Conservation (phyloP, 495 filamentous ascomycete genomes). For the Trichoderma reesei region DNA sequence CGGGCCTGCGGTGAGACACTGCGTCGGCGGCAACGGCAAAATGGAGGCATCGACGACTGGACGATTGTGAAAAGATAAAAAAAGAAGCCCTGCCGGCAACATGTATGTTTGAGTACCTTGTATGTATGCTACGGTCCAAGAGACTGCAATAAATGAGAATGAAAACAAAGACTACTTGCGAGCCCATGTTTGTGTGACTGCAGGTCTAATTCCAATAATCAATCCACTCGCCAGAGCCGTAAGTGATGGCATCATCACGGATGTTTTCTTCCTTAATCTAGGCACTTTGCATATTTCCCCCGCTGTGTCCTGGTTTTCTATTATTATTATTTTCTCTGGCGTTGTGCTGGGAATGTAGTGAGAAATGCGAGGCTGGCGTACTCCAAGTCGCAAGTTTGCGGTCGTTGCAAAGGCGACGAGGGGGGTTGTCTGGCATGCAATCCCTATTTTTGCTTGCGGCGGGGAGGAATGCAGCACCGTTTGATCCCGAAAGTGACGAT, state of each 20-base stretch:
- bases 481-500: too few species aligned
- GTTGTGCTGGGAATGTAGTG: not conserved
- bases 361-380: not conserved
- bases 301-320: not conserved
- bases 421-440: too few species aligned
- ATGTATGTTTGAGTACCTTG: constrained; percentile 6
- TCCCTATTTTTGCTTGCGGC: too few species aligned
- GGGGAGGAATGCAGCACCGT: too few species aligned
- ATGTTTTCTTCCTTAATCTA: too few species aligned
- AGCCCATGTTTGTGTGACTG: too few species aligned
- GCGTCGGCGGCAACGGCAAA: not conserved
- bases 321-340: not conserved
- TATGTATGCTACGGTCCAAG: constrained; percentile 1
- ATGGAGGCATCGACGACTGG: not conserved
- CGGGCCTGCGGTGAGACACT: constrained; percentile 3
- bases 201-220: too few species aligned
- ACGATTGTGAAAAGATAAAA: not conserved
- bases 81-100: not conserved
- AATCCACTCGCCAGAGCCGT: too few species aligned
- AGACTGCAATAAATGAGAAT: not conserved
- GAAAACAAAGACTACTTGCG: too few species aligned
- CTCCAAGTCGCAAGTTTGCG: not conserved
- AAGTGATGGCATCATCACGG: too few species aligned
- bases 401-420: not conserved
- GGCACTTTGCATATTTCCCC: not conserved